Conservation (phyloP, 2,329 filamentous ascomycete genomes). For the Hyphodiscus sp. region DNA sequence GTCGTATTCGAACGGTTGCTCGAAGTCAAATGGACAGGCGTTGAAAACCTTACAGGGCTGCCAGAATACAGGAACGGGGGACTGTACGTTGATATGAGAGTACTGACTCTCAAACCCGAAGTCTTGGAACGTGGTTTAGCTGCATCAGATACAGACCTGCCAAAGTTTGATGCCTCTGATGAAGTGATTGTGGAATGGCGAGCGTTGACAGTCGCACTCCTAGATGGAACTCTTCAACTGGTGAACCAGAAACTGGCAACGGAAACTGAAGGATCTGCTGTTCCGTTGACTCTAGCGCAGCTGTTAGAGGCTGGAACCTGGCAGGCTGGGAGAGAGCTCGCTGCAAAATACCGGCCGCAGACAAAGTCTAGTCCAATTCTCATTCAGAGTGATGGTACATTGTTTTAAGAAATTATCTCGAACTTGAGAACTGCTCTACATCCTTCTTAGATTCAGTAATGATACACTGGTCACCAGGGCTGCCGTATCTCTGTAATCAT, state of each 20-base stretch:
- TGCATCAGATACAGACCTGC: conserved; percentile 34
- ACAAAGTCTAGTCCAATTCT: no score
- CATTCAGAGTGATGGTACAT: no score
- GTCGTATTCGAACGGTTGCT: conserved; percentile 53
- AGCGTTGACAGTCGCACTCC: conserved; percentile 54
- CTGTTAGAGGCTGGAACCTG: conserved; percentile 48
- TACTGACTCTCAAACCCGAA: conserved; percentile 43
- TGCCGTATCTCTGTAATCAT: no score
- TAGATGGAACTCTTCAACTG: conserved; percentile 45
- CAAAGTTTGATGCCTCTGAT: conserved; percentile 50
- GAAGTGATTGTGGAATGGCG: conserved; percentile 61
- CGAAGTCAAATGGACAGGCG: conserved; percentile 44
- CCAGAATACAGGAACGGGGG: conserved; percentile 70
- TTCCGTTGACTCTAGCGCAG: conserved; percentile 35
- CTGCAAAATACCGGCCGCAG: no score
- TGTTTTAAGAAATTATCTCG: no score
- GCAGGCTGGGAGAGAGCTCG: conserved; percentile 33
- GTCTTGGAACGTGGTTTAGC: conserved; percentile 37
- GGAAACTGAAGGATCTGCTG: conserved; percentile 25
- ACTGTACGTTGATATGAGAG: conserved; percentile 55
- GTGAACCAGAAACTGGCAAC: conserved; percentile 35
- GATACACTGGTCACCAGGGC: no score
- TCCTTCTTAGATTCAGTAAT: no score
- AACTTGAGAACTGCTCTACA: no score
- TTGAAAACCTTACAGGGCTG: conserved; percentile 55